phyloP scores from a whole-genome alignment of 2,329 filamentous ascomycete species.

The Zalaria sp. region DNA sequence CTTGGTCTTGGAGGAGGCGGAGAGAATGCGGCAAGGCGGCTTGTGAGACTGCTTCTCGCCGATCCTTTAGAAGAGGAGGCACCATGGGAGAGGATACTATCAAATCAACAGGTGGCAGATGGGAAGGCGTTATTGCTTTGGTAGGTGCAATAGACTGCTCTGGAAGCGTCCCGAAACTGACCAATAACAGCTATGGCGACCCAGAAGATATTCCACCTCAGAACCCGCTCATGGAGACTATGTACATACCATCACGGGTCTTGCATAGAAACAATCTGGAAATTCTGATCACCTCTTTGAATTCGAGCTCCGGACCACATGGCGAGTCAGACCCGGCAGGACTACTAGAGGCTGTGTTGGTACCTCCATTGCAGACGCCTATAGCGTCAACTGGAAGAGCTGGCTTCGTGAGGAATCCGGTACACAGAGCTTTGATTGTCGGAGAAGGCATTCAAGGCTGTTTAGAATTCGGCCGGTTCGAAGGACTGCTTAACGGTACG shows the following conservation, averaged over 20 bases:
- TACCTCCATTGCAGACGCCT: constrained; percentile 57
- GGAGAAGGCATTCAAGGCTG: constrained; percentile 59
- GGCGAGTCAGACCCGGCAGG: constrained; percentile 15
- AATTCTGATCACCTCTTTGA: constrained; percentile 41
- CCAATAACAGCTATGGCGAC: constrained; percentile 38
- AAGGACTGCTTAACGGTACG: constrained; percentile 12
- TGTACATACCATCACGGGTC: constrained; percentile 48
- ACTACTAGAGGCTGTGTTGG: constrained; percentile 54
- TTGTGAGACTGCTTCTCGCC: constrained; percentile 48
- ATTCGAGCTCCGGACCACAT: constrained; percentile 25
- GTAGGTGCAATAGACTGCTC: constrained; percentile 9
- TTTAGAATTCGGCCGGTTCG: constrained; percentile 33
- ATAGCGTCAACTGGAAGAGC: constrained; percentile 49
- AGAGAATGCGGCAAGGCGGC: constrained; percentile 42
- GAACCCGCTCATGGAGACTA: constrained; percentile 42
- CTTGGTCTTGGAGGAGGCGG: constrained; percentile 15
- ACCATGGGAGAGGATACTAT: constrained; percentile 28
- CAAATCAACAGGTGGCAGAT: constrained; percentile 15
- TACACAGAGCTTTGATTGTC: constrained; percentile 68
- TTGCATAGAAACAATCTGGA: constrained; percentile 51
- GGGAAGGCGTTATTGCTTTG: constrained; percentile 26
- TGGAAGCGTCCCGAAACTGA: constrained; percentile 1
- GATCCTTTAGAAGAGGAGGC: constrained; percentile 28
- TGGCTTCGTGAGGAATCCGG: constrained; percentile 60
- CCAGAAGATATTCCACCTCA: constrained; percentile 29